These are phyloP conservation scores for Pistacia atlantica DNA, from an alignment of 345 rosid species.

Conservation along the genomic window DNA sequence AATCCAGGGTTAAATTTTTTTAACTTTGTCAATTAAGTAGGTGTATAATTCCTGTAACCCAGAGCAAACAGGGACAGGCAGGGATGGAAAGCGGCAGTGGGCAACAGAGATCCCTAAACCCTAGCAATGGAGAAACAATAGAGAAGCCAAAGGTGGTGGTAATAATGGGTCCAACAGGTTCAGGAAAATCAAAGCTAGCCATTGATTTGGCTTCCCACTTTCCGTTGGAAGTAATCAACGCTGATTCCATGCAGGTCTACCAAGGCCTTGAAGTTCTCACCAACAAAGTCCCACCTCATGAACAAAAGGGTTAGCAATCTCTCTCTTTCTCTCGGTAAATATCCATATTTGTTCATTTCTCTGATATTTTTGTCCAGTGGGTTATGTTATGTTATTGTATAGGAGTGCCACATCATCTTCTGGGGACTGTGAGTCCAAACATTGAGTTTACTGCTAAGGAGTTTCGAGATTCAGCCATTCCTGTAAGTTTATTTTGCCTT, in stretches of 20 bases:
- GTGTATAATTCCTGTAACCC: too few relatives aligned
- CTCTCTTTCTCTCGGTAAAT: neutral
- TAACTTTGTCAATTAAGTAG: too few relatives aligned
- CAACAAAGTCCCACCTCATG: constrained; percentile 68
- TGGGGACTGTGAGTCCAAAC: constrained; percentile 69
- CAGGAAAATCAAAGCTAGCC: constrained; percentile 88
- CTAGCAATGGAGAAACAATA: constrained; percentile 37
- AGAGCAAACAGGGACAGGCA: neutral
- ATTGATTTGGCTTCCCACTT: constrained; percentile 76
- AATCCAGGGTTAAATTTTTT: too few relatives aligned
- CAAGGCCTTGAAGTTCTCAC: constrained; percentile 83
- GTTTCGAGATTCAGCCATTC: constrained; percentile 66
- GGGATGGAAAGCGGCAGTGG: constrained; percentile 31
- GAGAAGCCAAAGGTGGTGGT: constrained; percentile 67
- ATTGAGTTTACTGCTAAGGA: constrained; percentile 77
- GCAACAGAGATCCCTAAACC: constrained; percentile 34
- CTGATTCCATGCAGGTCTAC: constrained; percentile 97
- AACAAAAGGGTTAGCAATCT: constrained; percentile 56
- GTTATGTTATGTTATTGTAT: constrained; percentile 9
- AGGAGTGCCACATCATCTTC: constrained; percentile 90
- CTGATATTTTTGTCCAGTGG: neutral
- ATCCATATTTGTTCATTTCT: neutral
- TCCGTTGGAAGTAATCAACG: constrained; percentile 83
- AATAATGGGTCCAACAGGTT: constrained; percentile 91
- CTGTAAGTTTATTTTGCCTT: constrained; percentile 50